These are phyloP conservation scores for Leishmania tropica DNA, from an alignment of 208 protist species.

Conservation along the genomic window DNA sequence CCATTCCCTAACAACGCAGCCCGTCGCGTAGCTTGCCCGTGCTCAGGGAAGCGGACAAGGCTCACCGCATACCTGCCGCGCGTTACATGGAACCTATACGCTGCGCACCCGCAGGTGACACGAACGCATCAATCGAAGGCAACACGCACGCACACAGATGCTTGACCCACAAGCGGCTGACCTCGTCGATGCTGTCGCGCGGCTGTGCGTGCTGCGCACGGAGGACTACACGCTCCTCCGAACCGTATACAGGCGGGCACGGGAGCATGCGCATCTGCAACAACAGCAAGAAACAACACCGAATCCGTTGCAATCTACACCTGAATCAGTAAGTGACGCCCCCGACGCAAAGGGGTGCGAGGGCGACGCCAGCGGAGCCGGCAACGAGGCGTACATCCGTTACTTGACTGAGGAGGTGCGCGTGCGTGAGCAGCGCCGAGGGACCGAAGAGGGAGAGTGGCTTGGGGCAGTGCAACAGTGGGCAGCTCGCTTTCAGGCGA, in stretches of 20 bases:
- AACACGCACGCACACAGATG: constrained; percentile 17
- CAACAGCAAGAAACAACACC: neutral
- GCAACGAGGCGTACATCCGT: constrained; percentile 29
- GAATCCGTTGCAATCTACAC: neutral
- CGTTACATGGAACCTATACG: neutral
- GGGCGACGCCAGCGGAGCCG: neutral
- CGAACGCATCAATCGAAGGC: neutral
- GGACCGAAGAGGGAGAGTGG: constrained; percentile 22
- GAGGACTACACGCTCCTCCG: constrained; percentile 49
- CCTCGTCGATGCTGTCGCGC: constrained; percentile 43
- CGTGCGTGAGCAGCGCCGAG: constrained; percentile 36
- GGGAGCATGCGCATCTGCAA: neutral
- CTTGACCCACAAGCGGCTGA: constrained; percentile 36
- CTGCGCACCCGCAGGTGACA: neutral
- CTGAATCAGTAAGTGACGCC: neutral
- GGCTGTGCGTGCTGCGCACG: constrained; percentile 47
- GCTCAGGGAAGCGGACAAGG: neutral
- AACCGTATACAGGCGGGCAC: constrained; percentile 23
- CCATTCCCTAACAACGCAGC: no score
- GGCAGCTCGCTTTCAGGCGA: constrained; percentile 14
- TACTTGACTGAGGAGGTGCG: constrained; percentile 41
- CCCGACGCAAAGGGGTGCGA: neutral
- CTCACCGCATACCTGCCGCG: neutral
- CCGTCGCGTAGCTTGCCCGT: neutral
- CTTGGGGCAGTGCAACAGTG: constrained; percentile 30